Evolutionary conservation across 2,329 filamentous ascomycete genomes (phyloP), one percentile per base, ranked within the genome.

Genomic region (Botryotinia globosa): DNA sequence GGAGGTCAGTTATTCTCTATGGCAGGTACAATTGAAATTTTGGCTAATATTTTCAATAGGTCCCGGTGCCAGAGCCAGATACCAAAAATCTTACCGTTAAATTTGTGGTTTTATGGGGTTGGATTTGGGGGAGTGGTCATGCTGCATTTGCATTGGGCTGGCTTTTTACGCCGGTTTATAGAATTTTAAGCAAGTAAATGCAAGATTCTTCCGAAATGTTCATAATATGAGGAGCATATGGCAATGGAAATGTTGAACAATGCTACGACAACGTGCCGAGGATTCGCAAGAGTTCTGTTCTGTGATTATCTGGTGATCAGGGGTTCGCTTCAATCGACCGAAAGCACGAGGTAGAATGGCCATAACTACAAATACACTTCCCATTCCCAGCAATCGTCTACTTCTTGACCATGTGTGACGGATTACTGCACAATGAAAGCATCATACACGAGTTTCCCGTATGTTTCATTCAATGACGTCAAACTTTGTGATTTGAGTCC

Each of bases 11-110:
- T 76, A 29, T 73, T 54, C 45, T 69, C 45, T 42, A 16, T 14
- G 68, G 34, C 44, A 66, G 34, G 32, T 42, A 48, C 22, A 8
- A 45, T 37, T 42, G 58, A 61, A n/a, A 72, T 51, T 67, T 56
- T 56, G 68, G 62, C 78, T 79, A 75, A 80, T 73, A 12, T 67
- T 66, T 75, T 63, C 93, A 84, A 91, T 91, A 85, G 93, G 92
- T 93, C 92, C 90, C 82, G 95, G 95, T 90, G 95, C 96, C 84
- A 92, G 95, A 84, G 89, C 95, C 83, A 92, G 94, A 84, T 98
- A 94, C 94, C 95, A 98, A 89, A 98, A 98, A 89, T 97, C 94
- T 81, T 97, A 98, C 91, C 94, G 94, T 94, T 97, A 95, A 94
- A 74, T 75, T 75, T 76, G 74, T 75, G 74, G 71, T 75, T 74